Evolutionary conservation across 2,329 filamentous ascomycete species (phyloP), one percentile per base, ranked within the genome.

Genomic region (Verticillium klebahnii): DNA sequence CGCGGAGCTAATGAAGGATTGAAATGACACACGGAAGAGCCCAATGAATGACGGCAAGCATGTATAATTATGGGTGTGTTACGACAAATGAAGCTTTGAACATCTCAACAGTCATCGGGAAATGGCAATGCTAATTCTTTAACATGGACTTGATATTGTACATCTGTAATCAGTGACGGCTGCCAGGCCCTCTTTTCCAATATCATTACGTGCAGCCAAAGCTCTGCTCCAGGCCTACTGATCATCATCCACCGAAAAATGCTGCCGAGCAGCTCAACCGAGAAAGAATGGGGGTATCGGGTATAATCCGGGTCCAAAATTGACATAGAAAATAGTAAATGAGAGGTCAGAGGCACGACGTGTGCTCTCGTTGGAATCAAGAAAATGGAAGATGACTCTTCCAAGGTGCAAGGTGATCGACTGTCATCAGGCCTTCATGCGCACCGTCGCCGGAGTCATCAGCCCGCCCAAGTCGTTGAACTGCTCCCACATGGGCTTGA

Each of bases 381-480:
- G 40, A 25, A 50, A 45, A 19, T 9, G 19, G 40, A 50, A 7
- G n/a, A 50, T 14, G n/a, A 1, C 1, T 9, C 5, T n/a, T 25
- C n/a, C 40, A 50, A n/a, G 7, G 39, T 19, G 39, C 14, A 14
- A 39, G 17, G 39, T 45, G 17, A 23, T 19, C n/a, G 6, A 9
- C 40, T n/a, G n/a, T 7, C 11, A 25, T 50, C 12, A 50, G 25
- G 54, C 31, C 25, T 14, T 56, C 25, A 34, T 56, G 31, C 32
- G 25, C 17, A 39, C 56, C 11, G 64, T 60, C 23, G 60, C 52
- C 1, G 56, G 37, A 29, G 60, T 36, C 2, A 74, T 81, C 56
- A 81, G 66, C 0, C 80, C 80, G 37, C 80, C 80, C 4, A 82
- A 68, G 14, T 80, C 77, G 32, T 74, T 72, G 63, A 79, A 82